phyloP scores from a whole-genome alignment of 163 green algal genomes.

The Coccomyxa subellipsoidea region DNA sequence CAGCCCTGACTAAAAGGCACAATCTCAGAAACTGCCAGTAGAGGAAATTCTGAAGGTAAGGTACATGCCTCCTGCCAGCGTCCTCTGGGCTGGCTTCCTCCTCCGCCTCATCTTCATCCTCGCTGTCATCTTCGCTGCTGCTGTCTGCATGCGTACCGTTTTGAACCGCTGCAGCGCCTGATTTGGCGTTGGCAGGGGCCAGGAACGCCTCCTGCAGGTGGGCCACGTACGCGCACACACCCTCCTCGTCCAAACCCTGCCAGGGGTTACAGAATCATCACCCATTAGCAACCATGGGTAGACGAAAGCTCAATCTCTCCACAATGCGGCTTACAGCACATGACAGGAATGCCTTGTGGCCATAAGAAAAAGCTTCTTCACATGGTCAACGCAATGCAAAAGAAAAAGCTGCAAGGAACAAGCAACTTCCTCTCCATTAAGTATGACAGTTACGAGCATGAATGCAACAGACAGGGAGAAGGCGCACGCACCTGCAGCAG shows the following conservation, averaged over 20 bases:
- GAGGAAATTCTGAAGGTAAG: neutral
- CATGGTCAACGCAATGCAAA: too few species aligned
- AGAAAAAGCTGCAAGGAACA: too few species aligned
- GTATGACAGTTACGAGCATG: too few species aligned
- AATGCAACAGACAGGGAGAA: neutral
- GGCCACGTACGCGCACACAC: conserved; percentile 31
- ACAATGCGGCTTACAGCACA: too few species aligned
- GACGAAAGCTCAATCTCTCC: too few species aligned
- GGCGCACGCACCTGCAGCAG: conserved; percentile 15
- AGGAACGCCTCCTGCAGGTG: conserved; percentile 43
- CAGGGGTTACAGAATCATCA: conserved; percentile 3
- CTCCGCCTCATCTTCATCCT: conserved; percentile 17
- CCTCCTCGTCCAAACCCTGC: conserved; percentile 27
- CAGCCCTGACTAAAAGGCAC: too few species aligned
- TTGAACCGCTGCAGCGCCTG: neutral
- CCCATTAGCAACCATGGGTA: too few species aligned
- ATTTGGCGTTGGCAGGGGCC: neutral
- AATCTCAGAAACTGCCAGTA: too few species aligned
- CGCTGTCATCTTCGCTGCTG: conserved; percentile 13
- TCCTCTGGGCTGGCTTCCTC: conserved; percentile 1
- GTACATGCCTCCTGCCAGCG: neutral
- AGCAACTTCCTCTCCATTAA: too few species aligned
- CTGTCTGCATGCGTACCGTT: conserved; percentile 10
- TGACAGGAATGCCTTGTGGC: too few species aligned
- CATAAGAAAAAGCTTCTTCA: too few species aligned